These are phyloP conservation scores for Solanum medicagineum DNA, from an alignment of 257 asterid species.

Conservation along the genomic window DNA sequence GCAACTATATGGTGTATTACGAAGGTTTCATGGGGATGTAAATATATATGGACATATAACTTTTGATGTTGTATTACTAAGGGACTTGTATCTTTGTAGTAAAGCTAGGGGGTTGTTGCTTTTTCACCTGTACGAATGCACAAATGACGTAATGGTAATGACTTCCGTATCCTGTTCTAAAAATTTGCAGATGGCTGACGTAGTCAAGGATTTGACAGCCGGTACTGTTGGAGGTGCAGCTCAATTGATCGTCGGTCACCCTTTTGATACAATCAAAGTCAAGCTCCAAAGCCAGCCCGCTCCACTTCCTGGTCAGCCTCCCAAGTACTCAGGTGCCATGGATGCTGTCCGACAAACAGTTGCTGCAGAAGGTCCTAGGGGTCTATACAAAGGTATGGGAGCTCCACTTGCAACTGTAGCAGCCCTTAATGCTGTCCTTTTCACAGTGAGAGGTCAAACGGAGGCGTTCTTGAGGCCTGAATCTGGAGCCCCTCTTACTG, in stretches of 20 bases:
- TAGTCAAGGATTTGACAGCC: conserved; percentile 49
- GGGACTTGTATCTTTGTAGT: no score
- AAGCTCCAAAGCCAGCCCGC: conserved; percentile 93
- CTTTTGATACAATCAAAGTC: conserved; percentile 89
- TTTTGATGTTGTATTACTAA: no score
- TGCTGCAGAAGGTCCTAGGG: conserved; percentile 84
- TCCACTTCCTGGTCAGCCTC: conserved; percentile 74
- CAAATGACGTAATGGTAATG: no score
- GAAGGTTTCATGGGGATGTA: no score
- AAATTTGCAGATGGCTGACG: conserved; percentile 14
- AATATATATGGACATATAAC: no score
- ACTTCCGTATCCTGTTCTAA: no score
- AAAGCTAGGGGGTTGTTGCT: no score
- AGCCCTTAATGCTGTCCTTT: conserved; percentile 70
- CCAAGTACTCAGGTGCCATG: conserved; percentile 62
- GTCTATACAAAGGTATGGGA: conserved; percentile 92
- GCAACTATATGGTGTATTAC: no score
- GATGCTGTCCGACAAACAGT: conserved; percentile 82
- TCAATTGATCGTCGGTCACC: conserved; percentile 74
- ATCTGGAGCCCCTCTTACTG: conserved; percentile 54
- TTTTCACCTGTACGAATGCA: no score
- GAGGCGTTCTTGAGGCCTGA: conserved; percentile 60
- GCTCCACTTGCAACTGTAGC: conserved; percentile 89
- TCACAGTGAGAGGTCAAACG: conserved; percentile 74
- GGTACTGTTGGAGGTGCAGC: conserved; percentile 90